Percentiles rank a stretch among this genome's conserved stretches.
Evolutionary conservation across 2,329 filamentous ascomycete species (phyloP).

Genomic region (Trematosphaeria pertusa): DNA sequence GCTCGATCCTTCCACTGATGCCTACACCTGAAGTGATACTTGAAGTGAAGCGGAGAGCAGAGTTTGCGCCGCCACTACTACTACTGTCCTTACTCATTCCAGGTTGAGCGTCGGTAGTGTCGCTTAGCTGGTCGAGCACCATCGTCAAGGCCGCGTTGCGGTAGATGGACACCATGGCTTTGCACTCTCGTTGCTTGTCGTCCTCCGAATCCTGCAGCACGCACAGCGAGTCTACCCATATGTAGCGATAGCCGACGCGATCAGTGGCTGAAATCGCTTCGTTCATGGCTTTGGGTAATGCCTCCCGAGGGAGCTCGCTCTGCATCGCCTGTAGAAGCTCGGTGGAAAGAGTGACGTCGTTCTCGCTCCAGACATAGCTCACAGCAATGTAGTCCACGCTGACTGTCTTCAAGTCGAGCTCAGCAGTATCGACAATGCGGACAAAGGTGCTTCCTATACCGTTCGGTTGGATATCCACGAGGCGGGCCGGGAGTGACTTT

Average conservation of each 20-base stretch:
- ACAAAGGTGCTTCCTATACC: slow-evolving; percentile 19
- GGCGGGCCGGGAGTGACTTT: slow-evolving; percentile 37
- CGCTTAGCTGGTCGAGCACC: slow-evolving; percentile 29
- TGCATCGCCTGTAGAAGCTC: slow-evolving; percentile 21
- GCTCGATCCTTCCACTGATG: not conserved
- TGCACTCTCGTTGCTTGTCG: slow-evolving; percentile 41
- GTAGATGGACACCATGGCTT: slow-evolving; percentile 39
- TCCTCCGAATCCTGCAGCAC: slow-evolving; percentile 41
- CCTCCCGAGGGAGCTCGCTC: slow-evolving; percentile 20
- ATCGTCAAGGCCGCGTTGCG: slow-evolving; percentile 45
- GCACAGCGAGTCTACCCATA: slow-evolving; percentile 45
- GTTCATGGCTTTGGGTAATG: slow-evolving; percentile 30
- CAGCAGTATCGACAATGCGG: slow-evolving; percentile 31
- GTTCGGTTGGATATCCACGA: slow-evolving; percentile 36
- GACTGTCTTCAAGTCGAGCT: slow-evolving; percentile 15
- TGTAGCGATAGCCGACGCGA: slow-evolving; percentile 38
- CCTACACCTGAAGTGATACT: not conserved
- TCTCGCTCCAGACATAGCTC: slow-evolving; percentile 35
- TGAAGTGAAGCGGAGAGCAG: not conserved
- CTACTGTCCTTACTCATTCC: not conserved
- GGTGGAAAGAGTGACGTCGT: slow-evolving; percentile 29
- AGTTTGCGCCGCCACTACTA: not conserved
- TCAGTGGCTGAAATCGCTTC: slow-evolving; percentile 36
- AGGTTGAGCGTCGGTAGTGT: not conserved
- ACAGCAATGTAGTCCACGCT: slow-evolving; percentile 34